Evolutionary conservation across 2,329 filamentous ascomycete genomes (phyloP).

Genomic region (Cladobotryum protrusum): DNA sequence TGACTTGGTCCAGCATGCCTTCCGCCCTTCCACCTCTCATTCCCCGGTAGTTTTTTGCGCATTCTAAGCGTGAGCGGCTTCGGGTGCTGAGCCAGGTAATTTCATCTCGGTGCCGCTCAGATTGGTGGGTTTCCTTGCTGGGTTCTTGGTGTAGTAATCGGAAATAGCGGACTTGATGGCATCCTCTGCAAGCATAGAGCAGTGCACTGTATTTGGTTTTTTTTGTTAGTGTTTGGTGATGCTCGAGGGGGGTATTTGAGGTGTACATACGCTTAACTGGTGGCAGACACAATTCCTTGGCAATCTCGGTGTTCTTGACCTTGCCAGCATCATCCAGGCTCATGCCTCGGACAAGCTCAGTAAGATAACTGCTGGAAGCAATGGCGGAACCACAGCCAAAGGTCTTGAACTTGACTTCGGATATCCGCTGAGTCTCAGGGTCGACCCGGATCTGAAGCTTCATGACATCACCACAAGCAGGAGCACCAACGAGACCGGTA

Average conservation of each 20-base stretch:
- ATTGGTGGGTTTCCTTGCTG: constrained; percentile 63
- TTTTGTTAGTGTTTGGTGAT: constrained; percentile 20
- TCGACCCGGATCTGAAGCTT: constrained; percentile 78
- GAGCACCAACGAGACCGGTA: constrained; percentile 84
- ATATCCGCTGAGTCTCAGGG: constrained; percentile 78
- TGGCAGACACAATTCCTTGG: constrained; percentile 86
- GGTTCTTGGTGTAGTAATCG: constrained; percentile 79
- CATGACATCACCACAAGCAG: constrained; percentile 88
- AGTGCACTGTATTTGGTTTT: constrained; percentile 58
- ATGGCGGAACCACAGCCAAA: constrained; percentile 95
- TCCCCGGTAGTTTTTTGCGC: no score
- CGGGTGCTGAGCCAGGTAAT: constrained; percentile 48
- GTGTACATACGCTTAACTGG: constrained; percentile 66
- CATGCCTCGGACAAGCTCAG: constrained; percentile 92
- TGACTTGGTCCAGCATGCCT: background rate
- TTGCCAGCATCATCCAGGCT: constrained; percentile 83
- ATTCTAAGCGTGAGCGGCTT: constrained; percentile 26
- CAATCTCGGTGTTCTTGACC: constrained; percentile 96
- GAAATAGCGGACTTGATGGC: constrained; percentile 87
- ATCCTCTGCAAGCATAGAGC: constrained; percentile 87
- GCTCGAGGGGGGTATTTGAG: background rate
- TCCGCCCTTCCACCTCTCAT: background rate
- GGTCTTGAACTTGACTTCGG: constrained; percentile 96
- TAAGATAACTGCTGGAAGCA: constrained; percentile 89
- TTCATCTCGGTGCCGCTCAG: constrained; percentile 67